Base-by-base conservation (phyloP, 2,329 filamentous ascomycete genomes). In the Pestalotiopsis sp. region DNA sequence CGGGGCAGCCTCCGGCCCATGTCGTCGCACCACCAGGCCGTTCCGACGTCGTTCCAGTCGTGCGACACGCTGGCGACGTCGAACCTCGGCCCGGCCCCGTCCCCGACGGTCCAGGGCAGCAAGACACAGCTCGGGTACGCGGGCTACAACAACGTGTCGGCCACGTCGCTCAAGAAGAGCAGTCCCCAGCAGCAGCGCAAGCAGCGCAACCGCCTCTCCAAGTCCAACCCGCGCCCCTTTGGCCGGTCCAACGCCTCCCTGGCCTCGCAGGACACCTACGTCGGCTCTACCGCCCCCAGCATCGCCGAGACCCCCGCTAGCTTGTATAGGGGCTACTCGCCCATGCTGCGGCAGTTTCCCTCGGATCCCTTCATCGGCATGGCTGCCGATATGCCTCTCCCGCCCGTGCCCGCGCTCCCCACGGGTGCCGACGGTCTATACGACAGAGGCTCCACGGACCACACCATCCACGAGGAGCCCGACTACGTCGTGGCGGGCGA, bases 91-190 rank as follows among this genome's bases (percentile, higher is more conserved):
- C 23, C 36, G 20, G 62, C 62, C 25, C 62, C 45, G 38, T 49
- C 38, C 4, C 45, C 45, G 12, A 65, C 38, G 20, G 12, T 31
- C 7, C 13, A 49, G 38, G 31, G 38, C 61, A 27, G 38, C 39
- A 65, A 65, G 25, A 11, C 25, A 2, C 39, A 36, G 14, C 23
- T 65, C 39, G 23, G 38, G 14, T 65, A 65, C 36, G 20, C 39
- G 4, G 62, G 62, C 38, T 31, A 49, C 62, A n/a, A 52, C 7
- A 62, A 62, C 31, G 59, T 9, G 9, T 69, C 68, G 17, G 63
- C 64, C 12, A 45, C 65, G 14, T 69, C 68, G n/a, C 58, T 69
- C 63, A 69, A 69, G 49, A 62, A 58, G 13, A 36, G 52, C 25
- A 23, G 20, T 31, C 36, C 38, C 31, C 31, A 64, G 57, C 59